These are phyloP conservation scores for Apiotrichum brassicae DNA, from an alignment of 1,284 basidiomycete genomes.

Conservation along the genomic window DNA sequence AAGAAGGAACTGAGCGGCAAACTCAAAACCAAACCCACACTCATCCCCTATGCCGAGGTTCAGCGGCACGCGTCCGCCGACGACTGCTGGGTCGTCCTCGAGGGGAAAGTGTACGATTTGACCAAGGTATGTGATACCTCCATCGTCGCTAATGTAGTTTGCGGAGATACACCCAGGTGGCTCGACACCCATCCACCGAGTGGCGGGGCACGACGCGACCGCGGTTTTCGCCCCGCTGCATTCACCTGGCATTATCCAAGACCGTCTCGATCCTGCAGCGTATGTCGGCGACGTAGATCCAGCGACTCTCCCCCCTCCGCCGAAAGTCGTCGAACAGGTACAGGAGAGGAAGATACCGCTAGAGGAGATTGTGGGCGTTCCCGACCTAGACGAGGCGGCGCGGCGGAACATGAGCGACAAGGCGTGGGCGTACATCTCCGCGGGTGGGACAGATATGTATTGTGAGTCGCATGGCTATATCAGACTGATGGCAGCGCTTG, in stretches of 20 bases:
- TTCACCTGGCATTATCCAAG: slow-evolving; percentile 44
- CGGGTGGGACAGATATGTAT: slow-evolving; percentile 44
- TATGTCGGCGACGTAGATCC: slow-evolving; percentile 28
- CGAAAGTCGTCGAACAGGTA: slow-evolving; percentile 7
- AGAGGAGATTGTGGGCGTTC: slow-evolving; percentile 42
- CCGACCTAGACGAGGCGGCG: slow-evolving; percentile 46
- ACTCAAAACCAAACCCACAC: too few relatives aligned
- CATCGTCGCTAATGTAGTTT: slow-evolving; percentile 24
- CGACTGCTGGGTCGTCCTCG: slow-evolving; percentile 44
- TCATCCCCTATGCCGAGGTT: slow-evolving; percentile 36
- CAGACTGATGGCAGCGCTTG: slow-evolving; percentile 25
- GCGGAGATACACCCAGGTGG: slow-evolving; percentile 43
- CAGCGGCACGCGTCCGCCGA: slow-evolving; percentile 39
- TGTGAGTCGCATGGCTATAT: slow-evolving; percentile 25
- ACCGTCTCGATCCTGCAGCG: slow-evolving; percentile 28
- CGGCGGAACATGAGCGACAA: slow-evolving; percentile 35
- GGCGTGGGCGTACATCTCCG: slow-evolving; percentile 46
- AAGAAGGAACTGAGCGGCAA: neutral
- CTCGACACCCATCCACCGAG: slow-evolving; percentile 28
- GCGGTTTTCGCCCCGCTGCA: slow-evolving; percentile 41
- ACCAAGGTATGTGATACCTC: slow-evolving; percentile 32
- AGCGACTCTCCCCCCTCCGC: slow-evolving; percentile 22
- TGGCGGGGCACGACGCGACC: slow-evolving; percentile 43
- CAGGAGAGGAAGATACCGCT: slow-evolving; percentile 30
- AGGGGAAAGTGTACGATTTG: slow-evolving; percentile 44